Base-by-base conservation (phyloP, 2,329 filamentous ascomycete species). In the Fusarium circinatum region DNA sequence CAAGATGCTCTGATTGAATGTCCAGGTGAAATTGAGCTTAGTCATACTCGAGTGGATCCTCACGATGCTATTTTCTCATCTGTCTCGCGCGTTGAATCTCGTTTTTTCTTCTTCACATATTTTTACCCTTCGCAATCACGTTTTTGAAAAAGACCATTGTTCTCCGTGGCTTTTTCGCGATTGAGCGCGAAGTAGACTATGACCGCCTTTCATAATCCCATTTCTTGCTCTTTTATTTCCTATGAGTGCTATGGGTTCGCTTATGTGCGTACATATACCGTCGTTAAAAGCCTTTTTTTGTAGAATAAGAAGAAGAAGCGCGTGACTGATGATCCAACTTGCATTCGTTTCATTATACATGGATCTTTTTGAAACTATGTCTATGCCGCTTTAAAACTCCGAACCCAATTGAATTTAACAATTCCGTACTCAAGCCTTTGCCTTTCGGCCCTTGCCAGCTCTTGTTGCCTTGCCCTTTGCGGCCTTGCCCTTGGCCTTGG, bases 171-270 rank as follows among this genome's bases (percentile, higher is more conserved):
- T 82, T 83, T 72, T 86, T 86, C 86, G 83, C 76, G 78, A 79
- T 79, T 79, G 80, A 70, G 80, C 80, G 82, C 81, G 87, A 90
- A 89, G 88, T 84, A 90, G 88, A 90, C 74, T 65, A 83, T 83
- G 47, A 49, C 61, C 82, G 86, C 87, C 85, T 86, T 89, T 90
- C 86, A 89, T 89, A 90, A 90, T 90, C 87, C 86, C 84, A 82
- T 83, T 82, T 82, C 84, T 82, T 84, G 83, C 85, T 84, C 80
- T 70, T 51, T 78, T 79, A 78, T 76, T 78, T 76, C 77, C 76
- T 72, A 82, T 83, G 85, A 84, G 86, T 84, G 84, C 83, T 81
- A 82, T 84, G 85, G 88, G 87, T 90, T 90, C 88, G 88, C 88
- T 84, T 90, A 87, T 88, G 88, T 82, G 88, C 88, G 85, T 81